Conservation (phyloP, 805 yeast species). For the Saccharomycodes ludwigii region DNA sequence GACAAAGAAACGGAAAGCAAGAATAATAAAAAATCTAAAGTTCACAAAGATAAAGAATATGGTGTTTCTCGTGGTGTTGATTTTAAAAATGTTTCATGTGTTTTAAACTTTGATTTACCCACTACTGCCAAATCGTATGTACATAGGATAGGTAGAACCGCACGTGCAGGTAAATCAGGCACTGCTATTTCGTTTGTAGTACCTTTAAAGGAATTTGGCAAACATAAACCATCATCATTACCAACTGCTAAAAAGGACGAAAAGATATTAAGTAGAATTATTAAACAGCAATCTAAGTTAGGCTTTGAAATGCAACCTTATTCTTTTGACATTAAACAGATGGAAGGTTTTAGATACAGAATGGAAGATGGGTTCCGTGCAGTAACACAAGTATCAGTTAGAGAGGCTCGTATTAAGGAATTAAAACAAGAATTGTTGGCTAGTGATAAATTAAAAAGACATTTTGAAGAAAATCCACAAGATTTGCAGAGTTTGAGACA, state of each 20-base stretch:
- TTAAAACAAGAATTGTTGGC: conserved; percentile 76
- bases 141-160: conserved; percentile 94
- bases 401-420: conserved; percentile 90
- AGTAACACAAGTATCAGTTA: conserved; percentile 74
- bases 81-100: conserved; percentile 92
- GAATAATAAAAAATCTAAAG: conserved; percentile 17
- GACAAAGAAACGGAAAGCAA: conserved; percentile 13
- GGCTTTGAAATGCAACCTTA: conserved; percentile 78
- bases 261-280: conserved; percentile 63
- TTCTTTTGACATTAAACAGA: conserved; percentile 80
- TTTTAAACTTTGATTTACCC: conserved; percentile 88
- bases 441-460: conserved; percentile 83
- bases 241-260: conserved; percentile 72
- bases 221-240: conserved; percentile 70
- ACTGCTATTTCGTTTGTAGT: conserved; percentile 90
- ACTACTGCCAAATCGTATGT: conserved; percentile 78
- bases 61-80: conserved; percentile 97
- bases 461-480: conserved; percentile 94
- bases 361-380: conserved; percentile 96
- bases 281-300: conserved; percentile 59
- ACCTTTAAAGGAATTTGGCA: conserved; percentile 71
- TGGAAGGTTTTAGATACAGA: conserved; percentile 92
- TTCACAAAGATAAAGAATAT: conserved; percentile 57
- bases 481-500: conserved; percentile 83
- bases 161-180: conserved; percentile 93